Base-by-base conservation (phyloP, 441 rosid genomes). In the Eutrema salsugineum region DNA sequence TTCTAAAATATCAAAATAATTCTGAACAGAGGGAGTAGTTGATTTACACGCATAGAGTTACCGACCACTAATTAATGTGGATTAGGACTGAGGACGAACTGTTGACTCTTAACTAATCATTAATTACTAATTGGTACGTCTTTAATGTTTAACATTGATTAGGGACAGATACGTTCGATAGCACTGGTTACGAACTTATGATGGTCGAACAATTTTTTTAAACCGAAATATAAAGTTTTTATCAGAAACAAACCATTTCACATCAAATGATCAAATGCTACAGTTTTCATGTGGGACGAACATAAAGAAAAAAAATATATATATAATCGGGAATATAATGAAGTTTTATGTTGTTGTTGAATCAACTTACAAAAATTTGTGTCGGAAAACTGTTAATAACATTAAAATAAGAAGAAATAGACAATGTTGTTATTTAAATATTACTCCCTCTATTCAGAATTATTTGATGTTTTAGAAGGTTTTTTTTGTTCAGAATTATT, bases 121-220 rank as follows among this genome's bases (percentile, higher is more conserved):
- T 17, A 17, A 11, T 10, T 24, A 39, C 8, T 8, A 27, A 16
- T 27, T 11, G 48, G 71, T 54, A 17, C 14, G 40, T 28, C 20
- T 43, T 56, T 68, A 53, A 42, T 67, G 33, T 43, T 30, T 12
- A 54, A 55, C 72, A 55, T 30, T 68, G 15, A 17, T 57, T 57
- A 57, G n/a, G 8, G 63, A 42, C 62, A 12, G 53, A 30, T 42
- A 17, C 33, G 24, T 55, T 55, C 44, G 46, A 43, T 20, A 20
- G 5, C 42, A 42, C 42, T 42, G 32, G 43, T 54, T 55, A 7
- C 4, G n/a, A 12, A 17, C 12, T 40, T n/a, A 10, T 36, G 24
- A n/a, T 14, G 42, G 54, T 55, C 42, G 39, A 17, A 7, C 4
- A 9, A 5, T 55, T 55, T 32, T 33, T 12, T 30, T 30, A 7